phyloP scores from a whole-genome alignment of 1,284 basidiomycete genomes.

The Volvariella surrecta region DNA sequence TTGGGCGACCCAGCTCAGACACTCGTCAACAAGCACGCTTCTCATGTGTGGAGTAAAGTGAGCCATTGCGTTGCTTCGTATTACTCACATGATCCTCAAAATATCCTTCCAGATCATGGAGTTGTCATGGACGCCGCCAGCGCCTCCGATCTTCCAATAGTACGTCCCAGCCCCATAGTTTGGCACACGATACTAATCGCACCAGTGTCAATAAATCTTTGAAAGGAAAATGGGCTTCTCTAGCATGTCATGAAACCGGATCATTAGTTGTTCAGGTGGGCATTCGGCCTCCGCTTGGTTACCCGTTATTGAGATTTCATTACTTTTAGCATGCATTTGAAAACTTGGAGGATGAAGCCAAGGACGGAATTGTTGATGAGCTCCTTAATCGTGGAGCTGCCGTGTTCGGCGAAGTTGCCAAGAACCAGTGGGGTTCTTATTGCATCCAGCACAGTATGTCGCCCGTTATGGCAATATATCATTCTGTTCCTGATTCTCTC shows the following conservation, averaged over 20 bases:
- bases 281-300: background rate
- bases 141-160: conserved; percentile 79
- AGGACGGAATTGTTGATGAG: conserved; percentile 75
- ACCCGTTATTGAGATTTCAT: conserved; percentile 3
- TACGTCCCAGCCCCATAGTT: conserved; percentile 26
- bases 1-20: conserved; percentile 75
- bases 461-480: conserved; percentile 1
- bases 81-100: no score
- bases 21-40: conserved; percentile 79
- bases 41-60: conserved; percentile 84
- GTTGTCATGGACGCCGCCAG: conserved; percentile 71
- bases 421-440: conserved; percentile 81
- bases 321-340: conserved; percentile 80
- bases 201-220: conserved; percentile 72
- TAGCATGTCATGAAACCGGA: conserved; percentile 83
- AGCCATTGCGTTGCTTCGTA: conserved; percentile 11
- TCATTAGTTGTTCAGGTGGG: conserved; percentile 73
- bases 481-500: background rate
- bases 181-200: background rate
- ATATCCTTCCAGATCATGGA: conserved; percentile 65
- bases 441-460: conserved; percentile 73
- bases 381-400: conserved; percentile 59
- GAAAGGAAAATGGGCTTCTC: conserved; percentile 77
- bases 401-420: conserved; percentile 68
- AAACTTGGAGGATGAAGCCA: conserved; percentile 73